Percentiles rank a stretch among this genome's conserved stretches.
These are phyloP conservation scores for Chlorella sp. DNA, from an alignment of 139 green algal species.

Conservation along the genomic window DNA sequence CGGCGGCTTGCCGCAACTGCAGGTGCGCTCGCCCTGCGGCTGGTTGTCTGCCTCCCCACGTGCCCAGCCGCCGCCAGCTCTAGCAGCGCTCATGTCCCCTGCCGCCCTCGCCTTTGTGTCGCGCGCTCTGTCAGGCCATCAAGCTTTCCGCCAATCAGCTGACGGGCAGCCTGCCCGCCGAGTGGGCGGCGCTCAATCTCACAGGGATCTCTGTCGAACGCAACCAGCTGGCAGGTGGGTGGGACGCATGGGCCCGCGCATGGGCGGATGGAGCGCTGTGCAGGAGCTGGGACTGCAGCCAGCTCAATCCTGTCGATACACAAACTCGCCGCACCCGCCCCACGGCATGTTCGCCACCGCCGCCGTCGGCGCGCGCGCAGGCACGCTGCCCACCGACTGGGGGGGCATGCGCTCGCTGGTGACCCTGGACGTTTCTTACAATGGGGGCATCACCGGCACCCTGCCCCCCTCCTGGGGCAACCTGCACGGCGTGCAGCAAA, in stretches of 20 bases:
- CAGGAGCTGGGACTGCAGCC: too few species aligned
- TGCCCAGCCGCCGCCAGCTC: neutral
- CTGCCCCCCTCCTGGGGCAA: conserved; percentile 1
- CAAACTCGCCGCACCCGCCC: neutral
- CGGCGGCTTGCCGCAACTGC: neutral
- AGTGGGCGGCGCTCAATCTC: too few species aligned
- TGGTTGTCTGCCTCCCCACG: neutral
- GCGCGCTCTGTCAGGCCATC: too few species aligned
- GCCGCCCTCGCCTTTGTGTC: neutral
- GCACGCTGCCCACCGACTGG: conserved; percentile 8
- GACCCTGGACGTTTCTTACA: neutral
- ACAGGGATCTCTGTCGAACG: too few species aligned
- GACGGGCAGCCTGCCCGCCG: too few species aligned
- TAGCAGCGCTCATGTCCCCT: neutral
- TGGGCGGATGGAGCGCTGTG: too few species aligned
- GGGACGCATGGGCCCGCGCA: too few species aligned
- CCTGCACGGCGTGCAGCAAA: neutral
- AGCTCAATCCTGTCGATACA: too few species aligned
- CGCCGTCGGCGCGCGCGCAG: neutral
- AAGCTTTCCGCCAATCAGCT: too few species aligned
- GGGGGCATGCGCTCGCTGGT: neutral
- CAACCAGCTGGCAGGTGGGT: too few species aligned
- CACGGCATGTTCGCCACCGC: neutral
- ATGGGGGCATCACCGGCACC: neutral
- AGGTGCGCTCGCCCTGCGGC: too few species aligned